Base-by-base conservation (phyloP, 2,329 filamentous ascomycete genomes). In the Fusarium dimerum region DNA sequence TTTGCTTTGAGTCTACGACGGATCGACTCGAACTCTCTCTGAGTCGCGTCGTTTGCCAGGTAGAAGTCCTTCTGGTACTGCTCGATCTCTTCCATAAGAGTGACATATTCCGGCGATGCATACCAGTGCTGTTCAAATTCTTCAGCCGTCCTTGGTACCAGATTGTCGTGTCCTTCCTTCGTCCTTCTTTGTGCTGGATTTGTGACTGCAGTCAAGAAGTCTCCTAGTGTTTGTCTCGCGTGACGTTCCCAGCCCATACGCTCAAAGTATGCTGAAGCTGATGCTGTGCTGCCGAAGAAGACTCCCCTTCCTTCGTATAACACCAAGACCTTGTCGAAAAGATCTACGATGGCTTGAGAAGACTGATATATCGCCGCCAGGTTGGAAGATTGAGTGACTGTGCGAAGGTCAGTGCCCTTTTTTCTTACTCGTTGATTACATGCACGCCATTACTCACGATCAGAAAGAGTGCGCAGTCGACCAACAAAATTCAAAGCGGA, bases 311-410 rank as follows among this genome's bases (percentile, higher is more conserved):
- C 86, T 58, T 87, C 81, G 64, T 87, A 86, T 2, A 89, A 76
- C 0, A 89, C 74, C 3, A 86, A 71, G 1, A 84, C 85, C 65
- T 88, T 88, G 71, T 89, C 85, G 60, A 89, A 88, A 2, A 83
- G 66, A 57, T 62, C 10, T 43, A 3, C 12, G 9, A 6, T 13
- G 2, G 16, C 69, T 56, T 83, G 79, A n/a, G 79, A 78, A 2
- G 84, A 84, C 63, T 88, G 85, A 48, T 88, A 88, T 2, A 87
- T 60, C 2, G 63, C 56, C n/a, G 63, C 59, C 36, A 16, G 12
- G 9, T 39, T 39, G 4, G 36, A 39, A 13, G 36, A 39, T 9
- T 39, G 36, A 39, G 36, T 39, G 5, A 39, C 36, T 39, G n/a
- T 26, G 7, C 45, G 47, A 0, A 54, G 48, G 56, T 61, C 12